A percentile compares a stretch with the other conserved stretches of the same genome.
Conservation (phyloP, 1,284 basidiomycete genomes). For the Fomitopsis schrenkii region DNA sequence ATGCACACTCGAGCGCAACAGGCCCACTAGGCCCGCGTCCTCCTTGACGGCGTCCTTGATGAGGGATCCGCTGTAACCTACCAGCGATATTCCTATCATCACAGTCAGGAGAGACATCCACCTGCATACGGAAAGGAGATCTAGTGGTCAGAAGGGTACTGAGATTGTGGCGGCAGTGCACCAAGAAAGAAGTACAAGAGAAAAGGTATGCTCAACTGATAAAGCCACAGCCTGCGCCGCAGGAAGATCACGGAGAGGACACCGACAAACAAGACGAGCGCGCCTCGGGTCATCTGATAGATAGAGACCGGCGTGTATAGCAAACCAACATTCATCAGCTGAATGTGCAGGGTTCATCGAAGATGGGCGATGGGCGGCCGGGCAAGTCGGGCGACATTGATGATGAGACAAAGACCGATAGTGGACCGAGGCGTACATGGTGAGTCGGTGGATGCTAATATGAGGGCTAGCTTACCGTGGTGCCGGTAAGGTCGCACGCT, state of each 20-base stretch:
- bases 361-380: constrained; percentile 9
- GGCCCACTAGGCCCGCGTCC: constrained; percentile 8
- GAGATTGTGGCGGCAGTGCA: constrained; percentile 1
- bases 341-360: constrained; percentile 19
- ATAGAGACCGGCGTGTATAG: constrained; percentile 96
- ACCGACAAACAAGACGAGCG: constrained; percentile 96
- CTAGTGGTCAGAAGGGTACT: background rate
- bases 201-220: constrained; percentile 51
- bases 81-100: constrained; percentile 86
- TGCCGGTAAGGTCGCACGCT: constrained; percentile 82
- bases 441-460: constrained; percentile 5
- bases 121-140: constrained; percentile 25
- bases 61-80: constrained; percentile 89
- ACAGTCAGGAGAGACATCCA: constrained; percentile 92
- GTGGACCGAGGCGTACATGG: background rate
- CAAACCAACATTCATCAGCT: constrained; percentile 94
- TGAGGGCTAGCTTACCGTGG: constrained; percentile 55
- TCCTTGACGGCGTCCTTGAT: constrained; percentile 70
- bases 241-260: constrained; percentile 92
- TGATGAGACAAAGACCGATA: constrained; percentile 4
- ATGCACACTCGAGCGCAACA: background rate
- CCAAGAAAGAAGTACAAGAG: constrained; percentile 12
- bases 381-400: constrained; percentile 3
- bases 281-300: constrained; percentile 97
- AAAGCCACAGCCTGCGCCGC: constrained; percentile 72